These are phyloP conservation scores for Thinopyrum elongatum DNA, from an alignment of 176 grass and related monocot genomes.

Conservation along the genomic window DNA sequence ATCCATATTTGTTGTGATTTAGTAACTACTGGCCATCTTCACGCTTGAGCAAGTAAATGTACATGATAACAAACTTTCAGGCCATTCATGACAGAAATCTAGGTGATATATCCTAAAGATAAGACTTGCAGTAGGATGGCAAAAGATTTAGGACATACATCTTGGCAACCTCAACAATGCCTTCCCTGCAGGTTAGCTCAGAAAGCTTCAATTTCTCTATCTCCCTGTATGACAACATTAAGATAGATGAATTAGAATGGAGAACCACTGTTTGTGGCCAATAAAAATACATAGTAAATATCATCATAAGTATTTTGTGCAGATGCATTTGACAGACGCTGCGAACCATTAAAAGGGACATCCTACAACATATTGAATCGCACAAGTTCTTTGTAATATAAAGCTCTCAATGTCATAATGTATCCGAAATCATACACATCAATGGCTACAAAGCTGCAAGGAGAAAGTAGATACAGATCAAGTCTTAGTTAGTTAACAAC, in stretches of 20 bases:
- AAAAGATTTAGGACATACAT: constrained; percentile 47
- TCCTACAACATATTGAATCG: background rate
- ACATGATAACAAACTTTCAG: background rate
- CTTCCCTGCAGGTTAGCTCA: constrained; percentile 78
- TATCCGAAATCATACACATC: background rate
- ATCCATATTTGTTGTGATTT: background rate
- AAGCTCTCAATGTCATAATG: background rate
- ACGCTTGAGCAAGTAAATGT: background rate
- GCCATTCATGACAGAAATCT: background rate
- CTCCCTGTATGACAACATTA: constrained; percentile 49
- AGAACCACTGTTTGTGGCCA: background rate
- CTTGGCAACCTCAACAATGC: constrained; percentile 78
- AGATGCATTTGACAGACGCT: background rate
- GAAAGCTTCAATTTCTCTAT: constrained; percentile 89
- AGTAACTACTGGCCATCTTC: background rate
- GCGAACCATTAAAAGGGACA: background rate
- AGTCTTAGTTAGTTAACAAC: background rate
- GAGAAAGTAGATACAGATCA: background rate
- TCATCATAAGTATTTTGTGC: background rate
- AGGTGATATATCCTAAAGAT: background rate
- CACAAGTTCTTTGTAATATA: background rate
- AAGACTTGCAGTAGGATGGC: background rate
- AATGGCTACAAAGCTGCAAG: background rate
- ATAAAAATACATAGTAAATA: background rate
- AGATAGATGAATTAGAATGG: constrained; percentile 9